Evolutionary conservation across 139 green algal species (phyloP), one percentile per base, ranked within the genome.

Genomic region (Chlamydomonas incerta): DNA sequence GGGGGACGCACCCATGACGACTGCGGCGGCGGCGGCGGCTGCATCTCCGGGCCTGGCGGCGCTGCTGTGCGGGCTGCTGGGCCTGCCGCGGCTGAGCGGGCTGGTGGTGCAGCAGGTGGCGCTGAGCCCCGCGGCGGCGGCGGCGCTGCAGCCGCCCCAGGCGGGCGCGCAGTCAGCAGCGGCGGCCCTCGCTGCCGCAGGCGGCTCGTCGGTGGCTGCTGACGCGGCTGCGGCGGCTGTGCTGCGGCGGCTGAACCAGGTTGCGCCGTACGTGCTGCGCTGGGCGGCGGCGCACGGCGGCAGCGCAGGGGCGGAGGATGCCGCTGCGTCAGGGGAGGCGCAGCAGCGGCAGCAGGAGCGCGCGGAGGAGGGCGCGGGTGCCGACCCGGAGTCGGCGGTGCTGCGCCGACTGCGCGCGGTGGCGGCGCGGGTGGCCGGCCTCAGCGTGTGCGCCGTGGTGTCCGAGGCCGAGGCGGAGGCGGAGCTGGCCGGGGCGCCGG

Each of bases 1-100:
- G 41, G 41, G 5, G 41, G 41, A 5, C 6, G 41, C 41, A 8
- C 41, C 41, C 5, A 8, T 50, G 41, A 50, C 41, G 41, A 8
- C 41, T 5, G 41, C 41, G 41, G 41, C 41, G 8, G 41, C 41
- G 41, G 41, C 41, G 5, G 41, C 41, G 41, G 41, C 41, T 50
- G 41, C 41, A n/a, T n/a, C 41, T 20, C 29, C 29, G 15, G 75
- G 75, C 9, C 75, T 82, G 6, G 35, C 26, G 24, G 35, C 24
- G 31, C 75, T 82, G 34, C 58, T 82, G 29, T 72, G 60, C 26
- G 75, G 41, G 14, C 33, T 58, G 24, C 33, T 81, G 73, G 8
- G 73, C n/a, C 73, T 81, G 57, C 73, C 73, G 52, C 68, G 31
- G 37, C 73, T 81, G 9, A 55, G 73, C 52, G 52, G 37, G 34